Evolutionary conservation across 495 filamentous ascomycete genomes (phyloP).

Genomic region (Wilcoxina mikolae): DNA sequence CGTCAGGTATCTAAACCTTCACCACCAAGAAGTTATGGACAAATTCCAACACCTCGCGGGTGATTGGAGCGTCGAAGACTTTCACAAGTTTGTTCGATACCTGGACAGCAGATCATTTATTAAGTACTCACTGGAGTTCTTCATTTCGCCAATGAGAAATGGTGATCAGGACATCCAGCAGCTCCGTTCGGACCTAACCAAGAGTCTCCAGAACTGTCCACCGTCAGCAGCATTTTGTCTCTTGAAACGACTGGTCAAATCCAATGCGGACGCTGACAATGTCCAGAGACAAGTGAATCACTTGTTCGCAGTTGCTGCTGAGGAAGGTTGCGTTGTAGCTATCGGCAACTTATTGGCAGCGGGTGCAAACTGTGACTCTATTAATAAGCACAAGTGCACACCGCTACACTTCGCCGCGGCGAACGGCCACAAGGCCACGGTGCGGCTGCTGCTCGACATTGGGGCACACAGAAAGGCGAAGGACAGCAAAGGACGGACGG

Average conservation of each 20-base stretch:
- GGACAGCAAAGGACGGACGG: not conserved
- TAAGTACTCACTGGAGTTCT: slow-evolving; percentile 3
- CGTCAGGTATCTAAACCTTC: not conserved
- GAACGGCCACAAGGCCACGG: not conserved
- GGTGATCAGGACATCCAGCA: not conserved
- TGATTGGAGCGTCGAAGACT: not conserved
- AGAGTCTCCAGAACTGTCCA: not conserved
- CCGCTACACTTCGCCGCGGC: not conserved
- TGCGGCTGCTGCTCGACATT: not conserved
- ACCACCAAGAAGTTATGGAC: not conserved
- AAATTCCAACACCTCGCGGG: not conserved
- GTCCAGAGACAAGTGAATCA: not conserved
- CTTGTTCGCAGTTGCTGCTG: not conserved
- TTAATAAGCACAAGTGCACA: not conserved
- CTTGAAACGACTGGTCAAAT: not conserved
- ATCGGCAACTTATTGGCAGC: not conserved
- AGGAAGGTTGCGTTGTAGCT: not conserved
- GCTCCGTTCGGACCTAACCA: not conserved
- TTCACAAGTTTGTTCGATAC: not conserved
- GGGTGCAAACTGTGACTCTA: not conserved
- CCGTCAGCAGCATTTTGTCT: not conserved
- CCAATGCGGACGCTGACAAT: not conserved
- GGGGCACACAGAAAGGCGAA: not conserved
- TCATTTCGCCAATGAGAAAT: not conserved
- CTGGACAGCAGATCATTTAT: slow-evolving; percentile 1